Base-by-base conservation (phyloP, 73 alveolate species). In the Blepharisma japonicum region DNA sequence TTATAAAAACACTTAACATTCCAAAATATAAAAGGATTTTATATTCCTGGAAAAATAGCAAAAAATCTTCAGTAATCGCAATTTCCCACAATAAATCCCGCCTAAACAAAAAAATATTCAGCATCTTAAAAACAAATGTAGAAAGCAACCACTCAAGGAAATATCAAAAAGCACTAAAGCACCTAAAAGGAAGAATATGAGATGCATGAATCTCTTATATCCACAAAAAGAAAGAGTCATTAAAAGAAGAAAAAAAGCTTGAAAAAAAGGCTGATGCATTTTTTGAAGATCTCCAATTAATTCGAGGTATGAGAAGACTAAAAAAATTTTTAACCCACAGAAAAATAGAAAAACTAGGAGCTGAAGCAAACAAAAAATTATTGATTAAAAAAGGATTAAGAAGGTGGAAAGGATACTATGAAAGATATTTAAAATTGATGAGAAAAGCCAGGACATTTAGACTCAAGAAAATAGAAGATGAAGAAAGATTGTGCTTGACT, bases 241-340 rank as follows among this genome's bases (percentile, higher is more conserved):
- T 20, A 9, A 61, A 39, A 39, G 23, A 14, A 14, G 23, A 61
- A 61, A 25, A 61, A 61, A 39, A 61, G 3, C 23, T 61, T 2
- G 18, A 61, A 25, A 61, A n/a, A 20, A 61, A 61, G 23, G 74
- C 74, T 9, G 50, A 61, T 20, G 50, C 14, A 9, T 61, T 61
- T 25, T 61, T 61, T 1, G 47, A 61, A 20, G 74, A 61, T 25
- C 39, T 61, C 3, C 18, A 11, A 61, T 61, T n/a, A 14, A 39
- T 61, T 14, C 0, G 74, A 61, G 74, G 49, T n/a, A 18, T 61
- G 23, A 61, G 74, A 25, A 61, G 74, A 5, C 46, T 61, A 1
- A 61, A 61, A 61, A 39, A 61, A 18, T 61, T 61, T 25, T n/a
- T 39, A 18, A 48, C 14, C 4, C 14, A 25, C 47, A 61, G 74